Evolutionary conservation across 2,329 filamentous ascomycete species (phyloP).

Genomic region (Colletotrichum gloeosporioides): DNA sequence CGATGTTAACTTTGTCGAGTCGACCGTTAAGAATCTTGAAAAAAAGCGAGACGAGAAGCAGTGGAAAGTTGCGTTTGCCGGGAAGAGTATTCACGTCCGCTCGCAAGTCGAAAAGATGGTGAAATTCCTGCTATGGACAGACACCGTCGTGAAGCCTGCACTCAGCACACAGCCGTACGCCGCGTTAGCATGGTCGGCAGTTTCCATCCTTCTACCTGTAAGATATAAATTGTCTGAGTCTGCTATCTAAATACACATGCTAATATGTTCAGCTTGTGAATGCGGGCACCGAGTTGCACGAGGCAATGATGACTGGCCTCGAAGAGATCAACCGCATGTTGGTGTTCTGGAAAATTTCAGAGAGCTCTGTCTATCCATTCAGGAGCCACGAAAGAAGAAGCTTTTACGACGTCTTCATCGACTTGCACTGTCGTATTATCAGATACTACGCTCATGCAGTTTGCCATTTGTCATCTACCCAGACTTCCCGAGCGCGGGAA

Average conservation of each 20-base stretch:
- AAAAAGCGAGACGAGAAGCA: neutral
- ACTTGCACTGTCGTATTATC: neutral
- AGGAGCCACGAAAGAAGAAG: fast-evolving
- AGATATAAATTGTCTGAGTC: fast-evolving
- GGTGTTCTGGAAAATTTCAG: neutral
- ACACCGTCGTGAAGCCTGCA: neutral
- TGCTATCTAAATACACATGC: neutral
- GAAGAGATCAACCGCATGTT: neutral
- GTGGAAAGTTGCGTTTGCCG: neutral
- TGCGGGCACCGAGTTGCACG: neutral
- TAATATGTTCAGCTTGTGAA: neutral
- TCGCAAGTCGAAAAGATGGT: neutral
- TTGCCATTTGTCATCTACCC: neutral
- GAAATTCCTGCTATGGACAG: neutral
- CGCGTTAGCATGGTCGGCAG: neutral
- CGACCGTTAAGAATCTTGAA: fast-evolving
- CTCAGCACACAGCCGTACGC: neutral
- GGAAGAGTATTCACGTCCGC: neutral
- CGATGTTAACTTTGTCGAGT: neutral
- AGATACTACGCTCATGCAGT: neutral
- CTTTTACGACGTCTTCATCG: neutral
- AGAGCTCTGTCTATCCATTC: neutral
- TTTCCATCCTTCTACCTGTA: neutral
- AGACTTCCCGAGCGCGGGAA: neutral
- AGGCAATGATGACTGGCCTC: neutral